phyloP scores from a whole-genome alignment of 768 basidiomycete genomes.

The Lentinula detonsa region DNA sequence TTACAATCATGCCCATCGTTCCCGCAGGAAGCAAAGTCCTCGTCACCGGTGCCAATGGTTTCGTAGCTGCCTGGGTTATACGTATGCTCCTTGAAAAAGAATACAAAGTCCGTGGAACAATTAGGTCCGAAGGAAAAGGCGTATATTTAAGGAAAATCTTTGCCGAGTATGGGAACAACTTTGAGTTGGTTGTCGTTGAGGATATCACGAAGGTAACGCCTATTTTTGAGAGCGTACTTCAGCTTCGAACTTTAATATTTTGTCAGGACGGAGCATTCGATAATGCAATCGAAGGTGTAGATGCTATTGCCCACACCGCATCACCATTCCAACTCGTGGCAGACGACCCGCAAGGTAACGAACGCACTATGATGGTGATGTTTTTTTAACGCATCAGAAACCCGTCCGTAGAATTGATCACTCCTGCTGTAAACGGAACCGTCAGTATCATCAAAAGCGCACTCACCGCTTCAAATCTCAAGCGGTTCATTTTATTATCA shows the following conservation, averaged over 20 bases:
- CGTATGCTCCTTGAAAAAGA: conserved; percentile 38
- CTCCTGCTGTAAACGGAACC: conserved; percentile 71
- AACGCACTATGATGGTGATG: not conserved
- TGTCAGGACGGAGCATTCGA: conserved; percentile 30
- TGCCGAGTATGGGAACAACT: conserved; percentile 17
- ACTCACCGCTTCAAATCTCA: conserved; percentile 33
- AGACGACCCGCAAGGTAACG: conserved; percentile 20
- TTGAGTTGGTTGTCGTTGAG: conserved; percentile 29
- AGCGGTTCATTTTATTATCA: conserved; percentile 51
- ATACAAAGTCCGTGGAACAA: conserved; percentile 34
- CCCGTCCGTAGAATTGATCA: conserved; percentile 44
- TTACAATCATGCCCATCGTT: not conserved
- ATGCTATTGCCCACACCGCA: conserved; percentile 31
- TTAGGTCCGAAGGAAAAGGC: conserved; percentile 31
- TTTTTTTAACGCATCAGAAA: not conserved
- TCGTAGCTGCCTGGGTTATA: conserved; percentile 16
- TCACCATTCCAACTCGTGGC: conserved; percentile 24
- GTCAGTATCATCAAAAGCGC: conserved; percentile 54
- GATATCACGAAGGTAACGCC: conserved; percentile 2
- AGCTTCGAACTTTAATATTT: not conserved
- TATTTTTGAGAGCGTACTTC: not conserved
- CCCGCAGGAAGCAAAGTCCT: conserved; percentile 2
- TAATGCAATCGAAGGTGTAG: conserved; percentile 37
- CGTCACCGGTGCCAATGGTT: conserved; percentile 11
- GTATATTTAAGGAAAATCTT: conserved; percentile 30